These are phyloP conservation scores for Pyrenopolyporus hunteri DNA, from an alignment of 495 filamentous ascomycete species.

Conservation along the genomic window DNA sequence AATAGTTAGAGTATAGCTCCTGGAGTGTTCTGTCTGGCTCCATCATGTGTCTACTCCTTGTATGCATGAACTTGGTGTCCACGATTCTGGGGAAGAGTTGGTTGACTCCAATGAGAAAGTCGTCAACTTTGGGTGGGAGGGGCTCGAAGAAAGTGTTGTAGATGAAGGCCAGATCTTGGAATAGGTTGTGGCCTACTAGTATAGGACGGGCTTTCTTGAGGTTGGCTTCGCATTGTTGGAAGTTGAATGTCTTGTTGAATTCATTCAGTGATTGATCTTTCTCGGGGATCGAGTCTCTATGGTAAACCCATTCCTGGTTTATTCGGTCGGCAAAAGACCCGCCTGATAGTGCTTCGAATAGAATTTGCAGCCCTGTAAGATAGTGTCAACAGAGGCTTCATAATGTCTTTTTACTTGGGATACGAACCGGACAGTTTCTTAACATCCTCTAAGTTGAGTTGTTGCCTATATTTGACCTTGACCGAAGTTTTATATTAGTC, in stretches of 20 bases:
- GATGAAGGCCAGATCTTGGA: slow-evolving; percentile 75
- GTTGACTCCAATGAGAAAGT: slow-evolving; percentile 63
- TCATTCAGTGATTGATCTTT: slow-evolving; percentile 29
- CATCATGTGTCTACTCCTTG: slow-evolving; percentile 53
- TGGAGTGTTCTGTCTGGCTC: slow-evolving; percentile 52
- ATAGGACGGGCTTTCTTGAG: slow-evolving; percentile 58
- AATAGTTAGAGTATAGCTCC: slow-evolving; percentile 31
- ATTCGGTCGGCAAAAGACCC: slow-evolving; percentile 59
- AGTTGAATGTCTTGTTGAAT: slow-evolving; percentile 19
- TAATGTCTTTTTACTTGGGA: no score
- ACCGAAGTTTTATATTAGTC: slow-evolving; percentile 1
- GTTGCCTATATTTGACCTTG: slow-evolving; percentile 6
- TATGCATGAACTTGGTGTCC: slow-evolving; percentile 81
- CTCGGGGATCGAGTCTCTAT: slow-evolving; percentile 11
- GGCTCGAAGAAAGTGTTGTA: slow-evolving; percentile 70
- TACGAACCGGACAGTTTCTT: slow-evolving; percentile 14
- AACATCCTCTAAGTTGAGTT: background rate
- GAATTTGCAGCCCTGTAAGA: slow-evolving; percentile 64
- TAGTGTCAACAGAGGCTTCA: background rate
- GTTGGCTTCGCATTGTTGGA: slow-evolving; percentile 38
- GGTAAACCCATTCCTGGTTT: slow-evolving; percentile 49
- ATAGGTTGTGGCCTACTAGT: slow-evolving; percentile 78
- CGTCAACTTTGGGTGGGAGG: slow-evolving; percentile 65
- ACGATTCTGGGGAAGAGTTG: slow-evolving; percentile 69
- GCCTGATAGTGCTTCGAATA: slow-evolving; percentile 71